Conservation (phyloP, 495 filamentous ascomycete species). For the Cryomyces minteri region DNA sequence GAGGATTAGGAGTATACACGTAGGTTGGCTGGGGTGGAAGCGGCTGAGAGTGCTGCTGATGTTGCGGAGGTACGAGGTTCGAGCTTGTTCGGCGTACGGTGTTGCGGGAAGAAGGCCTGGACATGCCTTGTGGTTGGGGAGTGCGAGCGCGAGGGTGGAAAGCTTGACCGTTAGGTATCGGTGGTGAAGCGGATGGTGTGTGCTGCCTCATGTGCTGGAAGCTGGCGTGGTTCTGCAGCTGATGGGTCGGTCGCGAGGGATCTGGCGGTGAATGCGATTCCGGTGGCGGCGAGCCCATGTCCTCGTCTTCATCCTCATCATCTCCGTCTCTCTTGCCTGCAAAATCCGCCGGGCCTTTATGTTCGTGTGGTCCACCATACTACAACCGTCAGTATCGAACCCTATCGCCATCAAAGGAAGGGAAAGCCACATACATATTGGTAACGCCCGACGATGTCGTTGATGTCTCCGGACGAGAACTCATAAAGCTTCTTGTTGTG, state of each 20-base stretch:
- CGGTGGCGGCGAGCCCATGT: conserved; percentile 38
- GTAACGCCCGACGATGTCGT: conserved; percentile 69
- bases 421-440: conserved; percentile 49
- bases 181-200: conserved; percentile 77
- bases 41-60: conserved; percentile 37
- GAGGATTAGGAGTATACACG: conserved; percentile 68
- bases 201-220: conserved; percentile 66
- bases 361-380: conserved; percentile 86
- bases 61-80: conserved; percentile 46
- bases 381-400: conserved; percentile 18
- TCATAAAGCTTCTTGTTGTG: conserved; percentile 97
- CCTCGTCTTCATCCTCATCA: conserved; percentile 74
- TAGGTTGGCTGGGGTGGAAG: conserved; percentile 53
- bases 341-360: conserved; percentile 91
- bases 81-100: conserved; percentile 58
- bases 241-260: conserved; percentile 36
- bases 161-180: conserved; percentile 61
- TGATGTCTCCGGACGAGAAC: conserved; percentile 88
- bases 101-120: conserved; percentile 68
- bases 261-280: conserved; percentile 39
- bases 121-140: conserved; percentile 39
- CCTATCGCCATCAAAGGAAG: conserved; percentile 1
- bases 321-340: conserved; percentile 64
- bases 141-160: conserved; percentile 60
- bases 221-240: conserved; percentile 53